Evolutionary conservation across 257 asterid genomes (phyloP), one percentile per base, ranked within the genome.

Genomic region (Salvia miltiorrhiza): DNA sequence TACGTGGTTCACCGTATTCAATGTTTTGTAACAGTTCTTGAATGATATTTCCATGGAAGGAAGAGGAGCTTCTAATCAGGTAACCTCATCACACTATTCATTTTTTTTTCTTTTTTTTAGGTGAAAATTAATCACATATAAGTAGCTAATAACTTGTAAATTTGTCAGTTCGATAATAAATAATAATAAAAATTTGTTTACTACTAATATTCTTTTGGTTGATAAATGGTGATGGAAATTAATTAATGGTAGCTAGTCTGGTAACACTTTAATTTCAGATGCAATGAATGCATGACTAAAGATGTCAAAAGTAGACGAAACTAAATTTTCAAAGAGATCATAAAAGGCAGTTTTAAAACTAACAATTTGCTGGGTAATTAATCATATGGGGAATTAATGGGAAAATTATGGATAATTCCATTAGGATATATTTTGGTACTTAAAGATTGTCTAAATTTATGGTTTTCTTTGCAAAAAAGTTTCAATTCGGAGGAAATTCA

Each of bases 21-120:
- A 23, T 62, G 9, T 63, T 63, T 66, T 35, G 11, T 14, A 23
- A 39, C 63, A 79, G 79, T 76, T 80, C 72, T 52, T 69, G 75
- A 69, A 73, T 70, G 81, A 67, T 60, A 44, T 65, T 65, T 43
- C 70, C 58, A 70, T 79, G 67, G 79, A 78, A 10, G 76, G 60
- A 16, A 52, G 74, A 74, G 83, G 72, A 23, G 74, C 62, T 57
- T 52, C 69, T 32, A 61, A 63, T 73, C 74, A 73, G 83, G 79
- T 78, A 74, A 53, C 26, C 44, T 0, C 8, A 9, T 41, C 45
- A 9, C 8, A 13, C 1, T 9, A 54, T 45, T 5, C 11, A 1
- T 30, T 70, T 45, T 41, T 30, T 35, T 35, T 7, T 35, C 9
- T 58, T 45, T 56, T 16, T 35, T 33, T 35, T 35, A 35, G 9